These are phyloP conservation scores for Theileria sp. DNA, from an alignment of 169 alveolate species.

Conservation along the genomic window DNA sequence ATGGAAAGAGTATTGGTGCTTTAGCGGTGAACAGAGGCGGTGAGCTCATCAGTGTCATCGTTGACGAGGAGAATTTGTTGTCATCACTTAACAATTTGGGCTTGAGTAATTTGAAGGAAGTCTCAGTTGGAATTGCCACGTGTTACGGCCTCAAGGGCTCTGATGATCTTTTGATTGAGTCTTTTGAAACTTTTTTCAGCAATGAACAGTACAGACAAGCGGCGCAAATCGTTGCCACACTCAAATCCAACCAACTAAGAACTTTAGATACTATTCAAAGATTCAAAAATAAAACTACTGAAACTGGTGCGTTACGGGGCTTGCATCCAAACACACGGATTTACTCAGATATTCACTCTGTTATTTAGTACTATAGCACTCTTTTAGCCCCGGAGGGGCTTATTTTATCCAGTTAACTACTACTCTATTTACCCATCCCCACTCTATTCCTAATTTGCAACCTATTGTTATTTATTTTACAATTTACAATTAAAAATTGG, in stretches of 20 bases:
- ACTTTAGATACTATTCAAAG: constrained; percentile 91
- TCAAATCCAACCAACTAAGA: constrained; percentile 92
- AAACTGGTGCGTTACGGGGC: constrained; percentile 78
- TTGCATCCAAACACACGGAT: not conserved
- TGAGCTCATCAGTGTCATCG: constrained; percentile 26
- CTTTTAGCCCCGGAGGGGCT: no score
- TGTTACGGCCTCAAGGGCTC: constrained; percentile 89
- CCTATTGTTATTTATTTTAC: not conserved
- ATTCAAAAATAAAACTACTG: constrained; percentile 85
- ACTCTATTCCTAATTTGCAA: not conserved
- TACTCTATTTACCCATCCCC: not conserved
- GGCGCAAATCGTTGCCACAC: constrained; percentile 91
- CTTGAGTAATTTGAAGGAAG: constrained; percentile 33
- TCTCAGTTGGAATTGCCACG: constrained; percentile 39
- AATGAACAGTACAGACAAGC: constrained; percentile 91
- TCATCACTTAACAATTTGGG: not conserved
- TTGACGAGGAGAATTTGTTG: constrained; percentile 60
- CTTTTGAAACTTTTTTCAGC: constrained; percentile 83
- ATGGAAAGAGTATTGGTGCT: constrained; percentile 38
- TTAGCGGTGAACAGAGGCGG: constrained; percentile 54
- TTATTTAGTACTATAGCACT: not conserved
- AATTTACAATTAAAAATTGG: no score
- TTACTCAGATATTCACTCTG: no score
- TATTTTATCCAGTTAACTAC: no score
- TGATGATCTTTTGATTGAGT: constrained; percentile 83